These are phyloP conservation scores for Volvariella volvacea DNA, from an alignment of 1,284 basidiomycete species.

Conservation along the genomic window DNA sequence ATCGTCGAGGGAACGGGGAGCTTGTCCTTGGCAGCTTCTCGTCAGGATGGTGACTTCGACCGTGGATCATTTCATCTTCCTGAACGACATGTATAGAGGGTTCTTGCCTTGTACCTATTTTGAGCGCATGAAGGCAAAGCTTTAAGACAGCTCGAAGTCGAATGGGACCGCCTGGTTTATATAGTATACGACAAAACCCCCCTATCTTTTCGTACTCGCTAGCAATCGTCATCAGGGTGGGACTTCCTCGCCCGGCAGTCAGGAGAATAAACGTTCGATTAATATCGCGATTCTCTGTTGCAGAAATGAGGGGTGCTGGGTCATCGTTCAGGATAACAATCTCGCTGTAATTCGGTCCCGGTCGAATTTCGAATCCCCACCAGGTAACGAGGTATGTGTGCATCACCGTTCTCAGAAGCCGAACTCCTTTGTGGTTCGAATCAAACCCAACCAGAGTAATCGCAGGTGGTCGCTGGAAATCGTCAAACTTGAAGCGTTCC, in stretches of 20 bases:
- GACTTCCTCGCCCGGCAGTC: slow-evolving; percentile 63
- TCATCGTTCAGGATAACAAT: slow-evolving; percentile 86
- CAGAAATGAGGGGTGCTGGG: slow-evolving; percentile 46
- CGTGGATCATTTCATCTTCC: slow-evolving; percentile 7
- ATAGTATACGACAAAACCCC: slow-evolving; percentile 80
- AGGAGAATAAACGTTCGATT: slow-evolving; percentile 69
- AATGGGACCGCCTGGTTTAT: slow-evolving; percentile 86
- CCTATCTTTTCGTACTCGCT: slow-evolving; percentile 75
- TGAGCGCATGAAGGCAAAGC: slow-evolving; percentile 63
- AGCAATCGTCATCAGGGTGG: slow-evolving; percentile 54
- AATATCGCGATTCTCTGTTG: slow-evolving; percentile 52
- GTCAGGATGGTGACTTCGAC: slow-evolving; percentile 6
- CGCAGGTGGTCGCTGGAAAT: slow-evolving; percentile 38
- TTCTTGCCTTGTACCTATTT: slow-evolving; percentile 33
- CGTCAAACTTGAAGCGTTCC: slow-evolving; percentile 42
- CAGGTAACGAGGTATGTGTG: slow-evolving; percentile 63
- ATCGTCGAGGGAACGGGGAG: slow-evolving; percentile 32
- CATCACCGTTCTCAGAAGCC: slow-evolving; percentile 61
- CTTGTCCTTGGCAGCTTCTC: slow-evolving; percentile 8
- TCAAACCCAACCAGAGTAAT: slow-evolving; percentile 77
- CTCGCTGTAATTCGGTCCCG: slow-evolving; percentile 49
- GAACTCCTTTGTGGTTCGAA: slow-evolving; percentile 57
- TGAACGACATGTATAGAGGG: slow-evolving; percentile 9
- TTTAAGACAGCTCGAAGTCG: slow-evolving; percentile 66
- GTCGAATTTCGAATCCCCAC: slow-evolving; percentile 68